Evolutionary conservation across 495 filamentous ascomycete species (phyloP).

Genomic region (Halenospora varia): DNA sequence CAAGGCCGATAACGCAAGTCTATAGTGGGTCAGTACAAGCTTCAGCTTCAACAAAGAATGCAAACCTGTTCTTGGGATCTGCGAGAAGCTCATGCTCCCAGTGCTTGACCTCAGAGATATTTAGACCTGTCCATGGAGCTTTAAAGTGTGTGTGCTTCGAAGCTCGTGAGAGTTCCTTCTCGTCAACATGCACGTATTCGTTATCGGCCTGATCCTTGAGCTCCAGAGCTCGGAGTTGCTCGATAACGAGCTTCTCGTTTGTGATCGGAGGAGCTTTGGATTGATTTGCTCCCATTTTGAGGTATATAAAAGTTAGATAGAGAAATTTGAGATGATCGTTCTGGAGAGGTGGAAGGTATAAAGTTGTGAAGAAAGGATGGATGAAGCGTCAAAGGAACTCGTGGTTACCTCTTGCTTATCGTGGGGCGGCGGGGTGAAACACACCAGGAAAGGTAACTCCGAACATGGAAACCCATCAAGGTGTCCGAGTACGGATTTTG

Average conservation of each 20-base stretch:
- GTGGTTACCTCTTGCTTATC: neutral
- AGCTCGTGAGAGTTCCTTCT: conserved; percentile 18
- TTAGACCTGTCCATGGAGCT: conserved; percentile 33
- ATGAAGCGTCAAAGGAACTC: neutral
- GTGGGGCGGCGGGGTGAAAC: neutral
- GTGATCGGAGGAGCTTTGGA: conserved; percentile 34
- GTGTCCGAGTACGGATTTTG: no score
- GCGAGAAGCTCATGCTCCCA: conserved; percentile 59
- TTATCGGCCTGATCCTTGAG: conserved; percentile 33
- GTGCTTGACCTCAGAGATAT: conserved; percentile 38
- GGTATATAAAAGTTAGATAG: neutral
- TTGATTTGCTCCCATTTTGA: conserved; percentile 44
- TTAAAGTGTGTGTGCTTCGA: conserved; percentile 15
- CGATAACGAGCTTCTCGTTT: conserved; percentile 39
- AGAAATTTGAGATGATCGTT: neutral
- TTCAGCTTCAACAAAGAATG: neutral
- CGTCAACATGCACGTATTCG: conserved; percentile 45
- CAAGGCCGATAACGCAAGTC: conserved; percentile 66
- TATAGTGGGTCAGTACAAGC: conserved; percentile 14
- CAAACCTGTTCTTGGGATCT: conserved; percentile 59
- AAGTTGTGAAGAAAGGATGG: neutral
- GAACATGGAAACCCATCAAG: neutral
- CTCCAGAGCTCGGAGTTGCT: conserved; percentile 36
- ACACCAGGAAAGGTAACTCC: neutral
- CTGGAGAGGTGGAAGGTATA: neutral